Base-by-base conservation (phyloP, 75 land plant genomes). In the Chamaecyparis obtusa region DNA sequence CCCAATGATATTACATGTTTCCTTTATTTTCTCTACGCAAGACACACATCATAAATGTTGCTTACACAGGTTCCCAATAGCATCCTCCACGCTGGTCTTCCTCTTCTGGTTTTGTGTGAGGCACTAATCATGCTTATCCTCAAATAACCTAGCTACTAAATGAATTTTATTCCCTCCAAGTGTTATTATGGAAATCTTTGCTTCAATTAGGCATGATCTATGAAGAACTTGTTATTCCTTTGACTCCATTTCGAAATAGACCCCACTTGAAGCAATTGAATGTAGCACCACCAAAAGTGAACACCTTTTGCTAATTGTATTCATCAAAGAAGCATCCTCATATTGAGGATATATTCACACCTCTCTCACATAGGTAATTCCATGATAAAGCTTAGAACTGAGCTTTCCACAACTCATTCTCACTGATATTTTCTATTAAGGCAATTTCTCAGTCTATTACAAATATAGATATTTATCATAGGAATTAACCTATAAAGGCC, bases 261-360 rank as follows among this genome's bases (percentile, higher is more conserved):
- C 86, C n/a, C 97, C 97, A 71, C 67, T 35, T 15, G 89, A 24
- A 49, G 92, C 88, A 60, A 97, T 90, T 84, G 95, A 92, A 87
- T 97, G 96, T 11, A 98, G 93, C 67, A 98, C 97, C 33, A 95
- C 94, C 77, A 98, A 92, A 27, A 99, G 99, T 43, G 93, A 92
- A 86, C 99, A 98, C 32, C 99, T 91, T 75, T 98, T 97, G 79
- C 99, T 72, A 51, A 49, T 30, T 35, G 9, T 36, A 75, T n/a
- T 46, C 88, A 84, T 33, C 21, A 86, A n/a, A 19, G 83, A 75
- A 67, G 37, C 36, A 57, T 77, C 76, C 41, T 87, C 41, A 44
- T 87, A 88, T 74, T 90, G 86, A 46, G 89, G 90, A 39, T 87
- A 88, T 1, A 93, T 84, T 75, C 92, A 93, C 3, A 92, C 91